These are phyloP conservation scores for Apium graveolens DNA, from an alignment of 129 eudicot genomes.

Conservation along the genomic window DNA sequence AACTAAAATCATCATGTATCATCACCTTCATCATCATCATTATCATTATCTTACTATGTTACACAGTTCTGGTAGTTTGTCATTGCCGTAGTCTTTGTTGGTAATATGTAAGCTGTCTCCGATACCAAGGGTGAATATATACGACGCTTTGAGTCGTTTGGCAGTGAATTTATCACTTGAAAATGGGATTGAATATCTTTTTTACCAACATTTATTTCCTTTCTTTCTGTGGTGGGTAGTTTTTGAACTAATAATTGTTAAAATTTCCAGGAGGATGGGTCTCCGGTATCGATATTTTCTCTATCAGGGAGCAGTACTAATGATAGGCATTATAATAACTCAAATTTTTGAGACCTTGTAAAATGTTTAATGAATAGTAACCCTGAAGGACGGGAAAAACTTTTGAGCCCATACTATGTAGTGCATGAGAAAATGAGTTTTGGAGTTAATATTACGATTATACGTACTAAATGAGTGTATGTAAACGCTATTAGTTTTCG, in stretches of 20 bases:
- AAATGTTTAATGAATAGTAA: too few relatives aligned
- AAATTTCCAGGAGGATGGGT: conserved; percentile 71
- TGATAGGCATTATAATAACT: too few relatives aligned
- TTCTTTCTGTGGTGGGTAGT: neutral
- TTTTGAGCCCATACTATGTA: too few relatives aligned
- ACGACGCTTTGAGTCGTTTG: neutral
- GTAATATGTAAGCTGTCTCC: neutral
- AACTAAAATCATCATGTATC: neutral
- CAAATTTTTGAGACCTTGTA: too few relatives aligned
- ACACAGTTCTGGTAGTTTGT: neutral
- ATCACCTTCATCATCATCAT: neutral
- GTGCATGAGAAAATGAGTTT: too few relatives aligned
- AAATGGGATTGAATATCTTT: neutral
- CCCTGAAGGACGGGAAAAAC: too few relatives aligned
- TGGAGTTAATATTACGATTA: too few relatives aligned
- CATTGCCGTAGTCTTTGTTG: neutral
- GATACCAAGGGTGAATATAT: neutral
- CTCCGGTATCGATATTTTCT: conserved; percentile 89
- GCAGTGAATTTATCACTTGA: neutral
- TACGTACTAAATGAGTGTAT: too few relatives aligned
- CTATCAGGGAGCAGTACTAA: conserved; percentile 77
- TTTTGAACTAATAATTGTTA: conserved; percentile 3
- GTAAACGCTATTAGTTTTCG: too few relatives aligned
- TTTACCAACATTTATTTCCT: neutral
- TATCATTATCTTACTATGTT: neutral